phyloP scores from a whole-genome alignment of 1,284 basidiomycete genomes.

The Polyporus tsugae region DNA sequence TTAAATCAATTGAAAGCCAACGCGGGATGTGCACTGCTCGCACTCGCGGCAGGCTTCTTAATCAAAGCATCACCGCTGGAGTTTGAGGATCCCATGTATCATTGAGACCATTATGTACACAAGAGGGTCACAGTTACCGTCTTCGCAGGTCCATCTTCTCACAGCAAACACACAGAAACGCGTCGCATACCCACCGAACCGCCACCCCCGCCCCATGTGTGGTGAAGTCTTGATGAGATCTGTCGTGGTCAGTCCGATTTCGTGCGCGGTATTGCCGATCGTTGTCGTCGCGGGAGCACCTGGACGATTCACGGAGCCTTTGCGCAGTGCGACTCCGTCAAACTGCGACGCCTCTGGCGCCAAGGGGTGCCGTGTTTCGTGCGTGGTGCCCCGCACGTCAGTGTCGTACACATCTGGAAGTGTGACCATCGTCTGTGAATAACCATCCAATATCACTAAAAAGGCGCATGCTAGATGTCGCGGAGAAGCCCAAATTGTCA shows the following conservation, averaged over 20 bases:
- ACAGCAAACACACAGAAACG: background rate
- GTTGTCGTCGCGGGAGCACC: background rate
- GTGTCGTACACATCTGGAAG: background rate
- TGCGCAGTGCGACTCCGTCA: background rate
- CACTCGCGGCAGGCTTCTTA: background rate
- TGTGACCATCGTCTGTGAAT: background rate
- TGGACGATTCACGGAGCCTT: background rate
- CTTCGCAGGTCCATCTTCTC: conserved; percentile 1
- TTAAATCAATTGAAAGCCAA: background rate
- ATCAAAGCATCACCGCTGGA: background rate
- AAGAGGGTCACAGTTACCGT: background rate
- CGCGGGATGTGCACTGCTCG: background rate
- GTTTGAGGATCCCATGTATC: background rate
- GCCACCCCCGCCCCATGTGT: background rate
- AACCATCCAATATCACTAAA: conserved; percentile 1
- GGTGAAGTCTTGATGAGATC: background rate
- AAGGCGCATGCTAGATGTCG: background rate
- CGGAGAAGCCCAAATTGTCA: background rate
- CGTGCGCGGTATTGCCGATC: background rate
- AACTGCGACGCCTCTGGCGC: background rate
- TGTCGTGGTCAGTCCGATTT: background rate
- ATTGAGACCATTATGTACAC: background rate
- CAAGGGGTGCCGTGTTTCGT: background rate
- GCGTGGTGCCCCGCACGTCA: background rate
- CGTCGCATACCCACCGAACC: background rate